phyloP scores from a whole-genome alignment of 176 grass and related monocot species.

The Triticum turgidum region DNA sequence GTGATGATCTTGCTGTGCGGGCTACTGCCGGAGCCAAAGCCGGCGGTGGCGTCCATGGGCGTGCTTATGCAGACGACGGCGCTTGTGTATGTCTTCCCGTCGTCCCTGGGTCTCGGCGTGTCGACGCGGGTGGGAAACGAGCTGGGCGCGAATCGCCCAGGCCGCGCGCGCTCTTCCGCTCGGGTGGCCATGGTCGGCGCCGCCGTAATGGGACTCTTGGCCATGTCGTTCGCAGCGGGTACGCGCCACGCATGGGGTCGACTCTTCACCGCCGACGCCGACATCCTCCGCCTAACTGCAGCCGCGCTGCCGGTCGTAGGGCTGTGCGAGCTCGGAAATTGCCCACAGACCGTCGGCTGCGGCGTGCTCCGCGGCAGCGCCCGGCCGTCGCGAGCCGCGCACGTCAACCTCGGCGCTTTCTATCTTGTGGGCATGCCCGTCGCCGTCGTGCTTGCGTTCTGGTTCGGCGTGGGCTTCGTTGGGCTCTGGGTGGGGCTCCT shows the following conservation, averaged over 20 bases:
- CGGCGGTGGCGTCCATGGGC: slow-evolving; percentile 95
- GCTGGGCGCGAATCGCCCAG: slow-evolving; percentile 81
- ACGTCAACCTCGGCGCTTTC: slow-evolving; percentile 96
- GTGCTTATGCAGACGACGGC: slow-evolving; percentile 99
- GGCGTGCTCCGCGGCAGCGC: slow-evolving; percentile 90
- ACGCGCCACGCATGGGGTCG: slow-evolving; percentile 67
- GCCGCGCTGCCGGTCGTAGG: slow-evolving; percentile 82
- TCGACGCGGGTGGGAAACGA: slow-evolving; percentile 93
- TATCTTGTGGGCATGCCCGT: slow-evolving; percentile 91
- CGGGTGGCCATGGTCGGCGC: slow-evolving; percentile 54
- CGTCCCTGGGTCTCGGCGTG: slow-evolving; percentile 75
- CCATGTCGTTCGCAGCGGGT: slow-evolving; percentile 71
- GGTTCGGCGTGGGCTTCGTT: slow-evolving; percentile 60
- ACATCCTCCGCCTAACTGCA: slow-evolving; percentile 62
- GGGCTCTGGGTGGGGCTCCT: slow-evolving; percentile 88
- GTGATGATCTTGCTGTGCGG: slow-evolving; percentile 96
- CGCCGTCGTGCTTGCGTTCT: slow-evolving; percentile 60
- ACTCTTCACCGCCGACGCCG: slow-evolving; percentile 68
- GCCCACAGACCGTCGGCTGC: slow-evolving; percentile 97
- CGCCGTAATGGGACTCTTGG: slow-evolving; percentile 61
- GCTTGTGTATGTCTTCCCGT: slow-evolving; percentile 90
- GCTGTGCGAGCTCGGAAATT: slow-evolving; percentile 96
- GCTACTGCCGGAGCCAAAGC: slow-evolving; percentile 71
- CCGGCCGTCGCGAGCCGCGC: slow-evolving; percentile 67
- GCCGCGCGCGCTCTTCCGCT: slow-evolving; percentile 52